Evolutionary conservation across 1,139 yeast species (phyloP).

Genomic region (Saccharomycopsis hybrid): DNA sequence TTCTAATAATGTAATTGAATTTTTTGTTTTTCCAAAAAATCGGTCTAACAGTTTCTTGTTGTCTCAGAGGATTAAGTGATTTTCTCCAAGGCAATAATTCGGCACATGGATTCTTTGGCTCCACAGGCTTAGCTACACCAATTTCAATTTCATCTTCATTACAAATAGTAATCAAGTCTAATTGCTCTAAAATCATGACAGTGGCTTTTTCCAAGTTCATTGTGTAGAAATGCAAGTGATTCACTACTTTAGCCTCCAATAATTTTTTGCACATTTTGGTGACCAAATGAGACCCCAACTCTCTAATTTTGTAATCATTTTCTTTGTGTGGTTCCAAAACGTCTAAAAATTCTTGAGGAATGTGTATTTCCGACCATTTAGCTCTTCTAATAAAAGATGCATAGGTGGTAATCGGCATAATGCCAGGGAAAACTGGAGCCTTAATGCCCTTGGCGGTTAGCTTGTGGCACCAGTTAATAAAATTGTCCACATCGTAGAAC

Average conservation of each 20-base stretch:
- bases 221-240: conserved; percentile 90
- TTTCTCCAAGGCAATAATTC: conserved; percentile 77
- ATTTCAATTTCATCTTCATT: conserved; percentile 27
- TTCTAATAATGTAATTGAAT: conserved; percentile 81
- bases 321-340: conserved; percentile 79
- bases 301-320: conserved; percentile 84
- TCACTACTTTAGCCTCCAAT: conserved; percentile 64
- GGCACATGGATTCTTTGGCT: background rate
- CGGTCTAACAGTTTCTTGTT: conserved; percentile 82
- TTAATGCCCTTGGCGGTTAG: conserved; percentile 67
- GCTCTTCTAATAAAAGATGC: conserved; percentile 91
- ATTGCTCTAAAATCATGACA: conserved; percentile 74
- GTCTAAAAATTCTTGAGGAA: conserved; percentile 70
- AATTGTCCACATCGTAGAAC: conserved; percentile 83
- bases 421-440: conserved; percentile 86
- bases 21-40: conserved; percentile 96
- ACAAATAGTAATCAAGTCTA: conserved; percentile 44
- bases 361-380: conserved; percentile 79
- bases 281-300: conserved; percentile 75
- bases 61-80: conserved; percentile 75
- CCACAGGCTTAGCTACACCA: background rate
- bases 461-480: conserved; percentile 71
- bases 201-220: conserved; percentile 94
- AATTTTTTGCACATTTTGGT: conserved; percentile 77
- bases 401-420: conserved; percentile 96